These are phyloP conservation scores for Russula brevipes DNA, from an alignment of 768 basidiomycete species.

Conservation along the genomic window DNA sequence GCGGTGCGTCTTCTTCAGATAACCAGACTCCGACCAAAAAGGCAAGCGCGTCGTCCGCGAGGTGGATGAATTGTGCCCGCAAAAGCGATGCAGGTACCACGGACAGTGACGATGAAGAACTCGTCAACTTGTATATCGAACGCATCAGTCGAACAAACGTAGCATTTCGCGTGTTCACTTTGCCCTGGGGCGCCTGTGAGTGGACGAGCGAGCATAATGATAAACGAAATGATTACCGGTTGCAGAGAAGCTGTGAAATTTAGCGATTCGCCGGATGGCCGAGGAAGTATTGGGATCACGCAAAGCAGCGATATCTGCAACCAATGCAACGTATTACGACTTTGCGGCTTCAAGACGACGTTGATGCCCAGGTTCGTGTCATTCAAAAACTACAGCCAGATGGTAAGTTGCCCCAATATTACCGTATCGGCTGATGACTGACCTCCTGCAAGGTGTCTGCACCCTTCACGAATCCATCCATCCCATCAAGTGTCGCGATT, in stretches of 20 bases:
- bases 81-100: constrained; percentile 55
- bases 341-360: constrained; percentile 56
- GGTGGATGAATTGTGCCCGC: constrained; percentile 56
- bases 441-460: constrained; percentile 32
- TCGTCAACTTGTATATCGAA: constrained; percentile 61
- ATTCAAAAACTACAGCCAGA: constrained; percentile 39
- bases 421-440: constrained; percentile 12
- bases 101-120: constrained; percentile 45
- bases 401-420: background rate
- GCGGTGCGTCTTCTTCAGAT: constrained; percentile 29
- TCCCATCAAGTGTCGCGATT: constrained; percentile 41
- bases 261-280: constrained; percentile 38
- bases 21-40: constrained; percentile 78
- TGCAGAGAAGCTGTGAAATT: constrained; percentile 45
- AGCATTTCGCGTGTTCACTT: constrained; percentile 27
- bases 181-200: background rate
- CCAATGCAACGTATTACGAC: constrained; percentile 48
- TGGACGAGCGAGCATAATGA: background rate
- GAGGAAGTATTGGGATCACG: constrained; percentile 44
- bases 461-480: constrained; percentile 36
- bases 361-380: constrained; percentile 43
- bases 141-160: constrained; percentile 59
- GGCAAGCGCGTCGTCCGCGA: constrained; percentile 65
- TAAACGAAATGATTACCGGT: constrained; percentile 6
- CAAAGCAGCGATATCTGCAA: constrained; percentile 56